Percentiles rank a stretch among this genome's conserved stretches.
phyloP scores from a whole-genome alignment of 2,329 filamentous ascomycete genomes.

The Aspergillus unguis region DNA sequence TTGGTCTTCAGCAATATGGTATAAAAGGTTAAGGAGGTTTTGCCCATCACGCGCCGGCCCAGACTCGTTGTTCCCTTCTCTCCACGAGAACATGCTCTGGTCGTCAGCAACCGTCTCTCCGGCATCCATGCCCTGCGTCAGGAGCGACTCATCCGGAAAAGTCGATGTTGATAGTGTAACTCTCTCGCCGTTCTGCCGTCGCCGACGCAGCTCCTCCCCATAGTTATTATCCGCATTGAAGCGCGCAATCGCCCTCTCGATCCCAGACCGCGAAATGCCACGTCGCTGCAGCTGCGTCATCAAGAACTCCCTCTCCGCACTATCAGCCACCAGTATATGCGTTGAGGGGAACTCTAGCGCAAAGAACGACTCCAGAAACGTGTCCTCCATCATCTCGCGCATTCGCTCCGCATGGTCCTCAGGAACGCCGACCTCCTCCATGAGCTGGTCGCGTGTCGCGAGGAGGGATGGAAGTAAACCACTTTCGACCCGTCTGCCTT shows the following conservation, averaged over 20 bases:
- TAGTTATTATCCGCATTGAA: slow-evolving; percentile 42
- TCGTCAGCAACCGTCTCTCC: slow-evolving; percentile 40
- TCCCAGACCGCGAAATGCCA: slow-evolving; percentile 38
- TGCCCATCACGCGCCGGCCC: slow-evolving; percentile 57
- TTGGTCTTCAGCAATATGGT: slow-evolving; percentile 91
- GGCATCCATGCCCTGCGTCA: slow-evolving; percentile 28
- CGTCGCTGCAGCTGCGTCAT: slow-evolving; percentile 37
- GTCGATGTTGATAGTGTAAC: slow-evolving; percentile 36
- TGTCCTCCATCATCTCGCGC: slow-evolving; percentile 45
- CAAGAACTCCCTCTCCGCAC: slow-evolving; percentile 36
- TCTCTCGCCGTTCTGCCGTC: slow-evolving; percentile 38
- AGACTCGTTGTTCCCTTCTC: slow-evolving; percentile 42
- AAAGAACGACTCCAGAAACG: slow-evolving; percentile 43
- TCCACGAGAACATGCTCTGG: slow-evolving; percentile 46
- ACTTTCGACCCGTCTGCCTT: slow-evolving; percentile 41
- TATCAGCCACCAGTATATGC: slow-evolving; percentile 34
- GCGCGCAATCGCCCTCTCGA: slow-evolving; percentile 35
- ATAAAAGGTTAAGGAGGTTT: slow-evolving; percentile 79
- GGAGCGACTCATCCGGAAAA: slow-evolving; percentile 28
- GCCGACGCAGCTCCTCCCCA: slow-evolving; percentile 37
- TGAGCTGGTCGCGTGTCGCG: slow-evolving; percentile 41
- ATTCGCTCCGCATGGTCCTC: slow-evolving; percentile 39
- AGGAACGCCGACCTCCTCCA: slow-evolving; percentile 39
- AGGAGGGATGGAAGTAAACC: slow-evolving; percentile 42
- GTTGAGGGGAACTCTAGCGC: slow-evolving; percentile 39